phyloP scores from a whole-genome alignment of 2,329 filamentous ascomycete genomes.

The Verticillium dahliae region DNA sequence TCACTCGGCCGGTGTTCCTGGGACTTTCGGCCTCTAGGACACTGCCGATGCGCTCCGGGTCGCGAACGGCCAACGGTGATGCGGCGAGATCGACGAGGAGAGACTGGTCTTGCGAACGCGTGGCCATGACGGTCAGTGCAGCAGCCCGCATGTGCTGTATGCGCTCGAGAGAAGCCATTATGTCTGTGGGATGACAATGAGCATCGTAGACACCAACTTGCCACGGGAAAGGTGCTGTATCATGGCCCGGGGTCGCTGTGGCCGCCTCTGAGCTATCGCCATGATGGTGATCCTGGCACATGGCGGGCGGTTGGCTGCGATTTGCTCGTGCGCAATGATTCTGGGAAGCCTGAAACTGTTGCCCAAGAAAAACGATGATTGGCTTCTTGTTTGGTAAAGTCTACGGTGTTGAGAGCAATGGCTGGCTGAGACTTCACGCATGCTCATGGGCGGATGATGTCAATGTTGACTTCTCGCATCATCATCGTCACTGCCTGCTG shows the following conservation, averaged over 20 bases:
- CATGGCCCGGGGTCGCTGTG: neutral
- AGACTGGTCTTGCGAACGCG: constrained; percentile 66
- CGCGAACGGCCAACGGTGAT: constrained; percentile 42
- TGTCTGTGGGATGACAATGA: constrained; percentile 81
- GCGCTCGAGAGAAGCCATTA: constrained; percentile 51
- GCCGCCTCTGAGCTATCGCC: neutral
- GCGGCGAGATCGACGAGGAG: constrained; percentile 60
- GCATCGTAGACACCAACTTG: constrained; percentile 67
- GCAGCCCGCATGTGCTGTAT: constrained; percentile 62
- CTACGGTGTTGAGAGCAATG: neutral
- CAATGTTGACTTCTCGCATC: neutral
- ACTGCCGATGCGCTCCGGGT: constrained; percentile 13
- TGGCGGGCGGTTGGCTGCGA: neutral
- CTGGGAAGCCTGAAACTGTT: no score
- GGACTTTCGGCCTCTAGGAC: constrained; percentile 10
- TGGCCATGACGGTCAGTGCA: constrained; percentile 69
- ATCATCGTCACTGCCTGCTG: neutral
- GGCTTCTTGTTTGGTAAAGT: neutral
- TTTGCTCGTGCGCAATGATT: no score
- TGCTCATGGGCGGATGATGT: neutral
- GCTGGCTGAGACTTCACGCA: neutral
- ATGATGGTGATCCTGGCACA: constrained; percentile 7
- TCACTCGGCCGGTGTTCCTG: constrained; percentile 17
- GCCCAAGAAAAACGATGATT: no score
- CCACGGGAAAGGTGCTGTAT: constrained; percentile 54